Conservation (phyloP, 1,284 basidiomycete species). For the Microbotryum violaceum region DNA sequence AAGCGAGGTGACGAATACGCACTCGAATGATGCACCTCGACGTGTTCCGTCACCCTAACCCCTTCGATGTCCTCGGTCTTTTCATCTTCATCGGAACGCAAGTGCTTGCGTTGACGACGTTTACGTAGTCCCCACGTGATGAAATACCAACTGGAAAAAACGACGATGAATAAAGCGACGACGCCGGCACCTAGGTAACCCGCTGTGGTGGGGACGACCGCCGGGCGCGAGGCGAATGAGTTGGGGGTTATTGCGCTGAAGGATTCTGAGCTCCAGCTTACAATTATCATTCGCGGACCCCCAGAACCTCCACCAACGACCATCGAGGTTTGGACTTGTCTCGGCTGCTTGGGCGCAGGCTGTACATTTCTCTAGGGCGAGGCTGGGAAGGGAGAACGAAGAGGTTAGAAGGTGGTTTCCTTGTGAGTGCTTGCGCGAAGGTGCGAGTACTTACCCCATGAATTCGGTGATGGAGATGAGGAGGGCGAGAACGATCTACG, state of each 20-base stretch:
- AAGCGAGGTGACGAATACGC: too few relatives aligned
- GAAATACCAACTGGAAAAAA: conserved; percentile 8
- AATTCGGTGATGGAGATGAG: conserved; percentile 39
- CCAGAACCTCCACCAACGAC: conserved; percentile 44
- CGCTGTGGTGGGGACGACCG: conserved; percentile 1
- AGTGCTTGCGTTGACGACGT: too few relatives aligned
- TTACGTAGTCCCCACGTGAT: too few relatives aligned
- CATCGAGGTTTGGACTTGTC: conserved; percentile 38
- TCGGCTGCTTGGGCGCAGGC: conserved; percentile 38
- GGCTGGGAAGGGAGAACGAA: not conserved
- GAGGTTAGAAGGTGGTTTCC: not conserved
- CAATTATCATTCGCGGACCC: conserved; percentile 38
- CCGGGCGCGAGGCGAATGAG: not conserved
- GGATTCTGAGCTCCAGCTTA: not conserved
- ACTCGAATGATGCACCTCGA: too few relatives aligned
- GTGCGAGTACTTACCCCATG: conserved; percentile 33
- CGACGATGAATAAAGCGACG: conserved; percentile 37
- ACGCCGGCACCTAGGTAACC: conserved; percentile 42
- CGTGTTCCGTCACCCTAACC: too few relatives aligned
- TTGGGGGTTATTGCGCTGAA: too few relatives aligned
- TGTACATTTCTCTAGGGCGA: conserved; percentile 38
- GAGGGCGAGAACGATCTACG: conserved; percentile 31
- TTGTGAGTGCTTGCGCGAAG: not conserved
- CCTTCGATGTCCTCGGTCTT: too few relatives aligned
- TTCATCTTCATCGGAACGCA: too few relatives aligned